Conservation (phyloP, 1,284 basidiomycete species). For the Bjerkandera adusta region DNA sequence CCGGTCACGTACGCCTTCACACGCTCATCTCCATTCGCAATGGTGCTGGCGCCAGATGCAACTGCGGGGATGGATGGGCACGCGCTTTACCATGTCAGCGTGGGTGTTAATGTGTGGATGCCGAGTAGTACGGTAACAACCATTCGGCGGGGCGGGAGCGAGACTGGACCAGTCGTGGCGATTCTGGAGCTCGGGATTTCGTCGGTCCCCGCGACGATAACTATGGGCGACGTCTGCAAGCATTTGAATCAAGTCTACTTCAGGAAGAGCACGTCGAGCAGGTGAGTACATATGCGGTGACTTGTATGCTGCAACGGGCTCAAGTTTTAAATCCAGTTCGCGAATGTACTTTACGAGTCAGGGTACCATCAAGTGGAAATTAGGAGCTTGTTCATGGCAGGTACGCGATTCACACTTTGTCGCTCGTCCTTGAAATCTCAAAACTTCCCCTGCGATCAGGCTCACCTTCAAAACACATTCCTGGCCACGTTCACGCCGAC, state of each 20-base stretch:
- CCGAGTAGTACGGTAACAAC: conserved; percentile 23
- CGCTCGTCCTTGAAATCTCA: neutral
- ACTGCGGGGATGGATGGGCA: neutral
- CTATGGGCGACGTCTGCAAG: conserved; percentile 19
- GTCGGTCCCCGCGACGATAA: conserved; percentile 18
- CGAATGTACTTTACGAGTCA: conserved; percentile 22
- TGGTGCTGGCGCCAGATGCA: conserved; percentile 19
- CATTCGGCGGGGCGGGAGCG: conserved; percentile 21
- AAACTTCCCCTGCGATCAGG: conserved; percentile 13
- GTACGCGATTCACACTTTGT: conserved; percentile 12
- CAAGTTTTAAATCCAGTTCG: conserved; percentile 8
- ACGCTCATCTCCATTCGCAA: conserved; percentile 25
- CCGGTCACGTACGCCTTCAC: conserved; percentile 22
- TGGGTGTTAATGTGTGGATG: conserved; percentile 28
- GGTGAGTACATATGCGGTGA: conserved; percentile 13
- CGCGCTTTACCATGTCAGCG: conserved; percentile 24
- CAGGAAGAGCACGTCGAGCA: conserved; percentile 20
- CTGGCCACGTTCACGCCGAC: conserved; percentile 23
- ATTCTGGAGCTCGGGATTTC: conserved; percentile 25
- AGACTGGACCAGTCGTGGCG: conserved; percentile 23
- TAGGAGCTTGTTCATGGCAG: conserved; percentile 23
- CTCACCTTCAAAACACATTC: conserved; percentile 15
- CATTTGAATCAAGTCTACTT: conserved; percentile 22
- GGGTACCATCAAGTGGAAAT: conserved; percentile 26
- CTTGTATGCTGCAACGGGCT: neutral